Conservation (phyloP, 2,329 filamentous ascomycete species). For the Alternaria dauci region DNA sequence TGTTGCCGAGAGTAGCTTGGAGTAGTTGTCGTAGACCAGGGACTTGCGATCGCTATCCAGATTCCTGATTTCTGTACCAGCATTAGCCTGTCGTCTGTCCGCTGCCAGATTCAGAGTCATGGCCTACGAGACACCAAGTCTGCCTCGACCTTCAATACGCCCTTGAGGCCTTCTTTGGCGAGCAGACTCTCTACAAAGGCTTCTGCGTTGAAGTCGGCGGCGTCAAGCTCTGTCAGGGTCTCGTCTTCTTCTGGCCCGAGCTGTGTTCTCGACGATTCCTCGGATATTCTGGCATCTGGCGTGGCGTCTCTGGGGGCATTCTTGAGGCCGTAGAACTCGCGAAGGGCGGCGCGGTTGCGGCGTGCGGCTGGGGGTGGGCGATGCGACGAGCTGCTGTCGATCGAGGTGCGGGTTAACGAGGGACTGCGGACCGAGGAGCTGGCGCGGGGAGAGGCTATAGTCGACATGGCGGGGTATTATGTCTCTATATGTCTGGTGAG, state of each 20-base stretch:
- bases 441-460: constrained; percentile 66
- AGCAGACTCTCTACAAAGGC: constrained; percentile 71
- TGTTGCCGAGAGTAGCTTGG: constrained; percentile 93
- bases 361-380: constrained; percentile 55
- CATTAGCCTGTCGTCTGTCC: constrained; percentile 1
- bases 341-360: constrained; percentile 83
- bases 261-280: constrained; percentile 40
- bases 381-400: constrained; percentile 55
- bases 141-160: constrained; percentile 74
- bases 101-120: not conserved
- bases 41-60: constrained; percentile 97
- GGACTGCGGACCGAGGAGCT: constrained; percentile 71
- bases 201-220: constrained; percentile 74
- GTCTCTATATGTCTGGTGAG: not conserved
- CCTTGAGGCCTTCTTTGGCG: constrained; percentile 69
- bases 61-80: constrained; percentile 74
- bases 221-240: constrained; percentile 74
- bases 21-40: constrained; percentile 97
- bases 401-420: constrained; percentile 78
- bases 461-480: constrained; percentile 58
- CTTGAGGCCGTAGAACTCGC: constrained; percentile 93
- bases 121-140: constrained; percentile 65
- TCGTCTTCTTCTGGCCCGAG: constrained; percentile 62
- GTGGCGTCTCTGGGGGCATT: constrained; percentile 47
- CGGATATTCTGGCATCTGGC: constrained; percentile 39